Percentiles rank a stretch among this genome's conserved stretches.
Evolutionary conservation across 768 basidiomycete genomes (phyloP).

Genomic region (Podaxis sp.): DNA sequence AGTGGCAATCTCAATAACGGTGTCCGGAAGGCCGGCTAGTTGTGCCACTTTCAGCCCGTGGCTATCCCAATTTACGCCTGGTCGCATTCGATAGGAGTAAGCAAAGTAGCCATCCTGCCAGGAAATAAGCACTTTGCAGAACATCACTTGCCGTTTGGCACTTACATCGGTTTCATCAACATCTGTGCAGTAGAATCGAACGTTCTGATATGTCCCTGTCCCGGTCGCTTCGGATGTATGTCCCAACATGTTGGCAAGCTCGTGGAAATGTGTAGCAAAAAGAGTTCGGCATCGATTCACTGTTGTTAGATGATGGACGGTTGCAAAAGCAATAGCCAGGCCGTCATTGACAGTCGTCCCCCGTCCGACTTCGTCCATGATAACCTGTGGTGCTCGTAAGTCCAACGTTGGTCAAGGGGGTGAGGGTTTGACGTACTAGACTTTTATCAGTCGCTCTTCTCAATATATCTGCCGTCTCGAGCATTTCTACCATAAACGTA

Average conservation of each 20-base stretch:
- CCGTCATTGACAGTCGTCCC: constrained; percentile 93
- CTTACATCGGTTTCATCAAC: constrained; percentile 75
- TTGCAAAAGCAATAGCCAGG: constrained; percentile 88
- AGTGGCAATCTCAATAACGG: constrained; percentile 58
- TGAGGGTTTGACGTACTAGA: constrained; percentile 49
- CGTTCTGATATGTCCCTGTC: constrained; percentile 46
- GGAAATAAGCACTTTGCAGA: neutral
- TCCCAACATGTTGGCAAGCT: constrained; percentile 81
- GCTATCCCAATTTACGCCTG: constrained; percentile 86
- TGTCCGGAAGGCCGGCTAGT: constrained; percentile 75
- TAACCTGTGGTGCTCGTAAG: constrained; percentile 54
- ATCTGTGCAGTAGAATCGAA: constrained; percentile 88
- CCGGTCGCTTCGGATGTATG: constrained; percentile 41
- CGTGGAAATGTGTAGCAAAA: constrained; percentile 99
- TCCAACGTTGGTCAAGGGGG: neutral
- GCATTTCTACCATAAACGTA: constrained; percentile 99
- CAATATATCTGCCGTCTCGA: constrained; percentile 91
- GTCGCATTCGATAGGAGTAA: constrained; percentile 76
- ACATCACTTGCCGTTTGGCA: neutral
- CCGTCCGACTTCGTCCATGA: constrained; percentile 99
- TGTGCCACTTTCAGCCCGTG: constrained; percentile 90
- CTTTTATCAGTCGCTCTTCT: constrained; percentile 77
- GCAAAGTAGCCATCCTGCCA: constrained; percentile 70
- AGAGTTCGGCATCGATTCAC: constrained; percentile 77
- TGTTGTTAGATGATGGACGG: constrained; percentile 74